Conservation (phyloP, 495 filamentous ascomycete genomes). For the Oleoguttula mirabilis region DNA sequence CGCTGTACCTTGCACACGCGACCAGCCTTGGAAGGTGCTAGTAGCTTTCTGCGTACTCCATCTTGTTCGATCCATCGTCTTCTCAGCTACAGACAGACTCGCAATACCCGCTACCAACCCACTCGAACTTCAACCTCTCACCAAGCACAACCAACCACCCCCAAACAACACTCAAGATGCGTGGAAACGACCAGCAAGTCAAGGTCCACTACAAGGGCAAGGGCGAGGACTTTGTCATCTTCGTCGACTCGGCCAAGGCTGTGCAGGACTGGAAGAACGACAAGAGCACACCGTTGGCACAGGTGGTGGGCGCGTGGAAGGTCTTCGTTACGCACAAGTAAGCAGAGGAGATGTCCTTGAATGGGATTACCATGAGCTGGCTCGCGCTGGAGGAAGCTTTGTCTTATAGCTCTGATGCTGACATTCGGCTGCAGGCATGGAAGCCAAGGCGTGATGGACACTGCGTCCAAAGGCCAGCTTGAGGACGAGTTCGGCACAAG, state of each 20-base stretch:
- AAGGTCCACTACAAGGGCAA: slow-evolving; percentile 89
- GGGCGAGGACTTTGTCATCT: slow-evolving; percentile 81
- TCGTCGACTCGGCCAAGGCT: slow-evolving; percentile 60
- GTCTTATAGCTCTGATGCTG: slow-evolving; percentile 5
- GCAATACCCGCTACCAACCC: too few relatives aligned
- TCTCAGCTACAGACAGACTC: too few relatives aligned
- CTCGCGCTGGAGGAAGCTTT: background rate
- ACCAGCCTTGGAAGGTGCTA: too few relatives aligned
- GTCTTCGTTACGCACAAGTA: slow-evolving; percentile 87
- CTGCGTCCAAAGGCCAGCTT: slow-evolving; percentile 57
- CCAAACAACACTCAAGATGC: background rate
- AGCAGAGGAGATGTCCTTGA: slow-evolving; percentile 27
- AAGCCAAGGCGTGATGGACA: slow-evolving; percentile 64
- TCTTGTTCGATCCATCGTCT: too few relatives aligned
- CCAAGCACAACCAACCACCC: too few relatives aligned
- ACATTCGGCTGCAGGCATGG: slow-evolving; percentile 52
- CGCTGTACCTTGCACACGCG: too few relatives aligned
- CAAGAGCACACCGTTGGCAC: slow-evolving; percentile 60
- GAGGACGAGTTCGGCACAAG: slow-evolving; percentile 79
- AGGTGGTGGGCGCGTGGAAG: slow-evolving; percentile 83
- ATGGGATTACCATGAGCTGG: too few relatives aligned
- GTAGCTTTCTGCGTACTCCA: too few relatives aligned
- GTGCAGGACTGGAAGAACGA: slow-evolving; percentile 77
- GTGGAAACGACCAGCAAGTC: slow-evolving; percentile 9
- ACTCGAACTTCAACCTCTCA: too few relatives aligned